phyloP scores from a whole-genome alignment of 2,329 filamentous ascomycete genomes.

The Fusarium lyarnte region DNA sequence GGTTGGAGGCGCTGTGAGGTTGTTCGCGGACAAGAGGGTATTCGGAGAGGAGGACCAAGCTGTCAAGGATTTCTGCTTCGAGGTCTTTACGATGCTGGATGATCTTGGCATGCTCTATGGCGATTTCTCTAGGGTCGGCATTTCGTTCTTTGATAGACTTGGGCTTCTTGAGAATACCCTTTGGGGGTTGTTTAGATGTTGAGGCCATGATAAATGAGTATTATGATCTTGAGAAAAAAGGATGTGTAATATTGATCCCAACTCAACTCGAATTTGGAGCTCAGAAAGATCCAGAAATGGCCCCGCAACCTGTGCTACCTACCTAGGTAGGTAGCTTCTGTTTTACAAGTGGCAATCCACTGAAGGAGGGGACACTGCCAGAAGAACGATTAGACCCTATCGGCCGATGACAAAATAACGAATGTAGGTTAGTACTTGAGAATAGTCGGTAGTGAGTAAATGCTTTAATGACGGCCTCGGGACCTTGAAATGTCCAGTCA shows the following conservation, averaged over 20 bases:
- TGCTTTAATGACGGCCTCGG: neutral
- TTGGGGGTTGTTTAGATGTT: conserved; percentile 51
- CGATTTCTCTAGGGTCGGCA: conserved; percentile 66
- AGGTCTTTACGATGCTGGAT: conserved; percentile 85
- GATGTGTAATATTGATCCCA: conserved; percentile 3
- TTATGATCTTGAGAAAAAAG: neutral
- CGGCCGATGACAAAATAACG: neutral
- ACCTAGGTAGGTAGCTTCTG: neutral
- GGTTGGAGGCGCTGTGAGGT: conserved; percentile 54
- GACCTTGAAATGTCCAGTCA: neutral
- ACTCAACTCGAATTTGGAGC: neutral
- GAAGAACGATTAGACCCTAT: neutral
- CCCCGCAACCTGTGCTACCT: conserved; percentile 16
- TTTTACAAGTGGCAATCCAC: conserved; percentile 15
- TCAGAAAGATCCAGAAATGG: neutral
- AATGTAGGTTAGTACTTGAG: neutral
- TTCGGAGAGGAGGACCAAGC: conserved; percentile 76
- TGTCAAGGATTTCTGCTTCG: conserved; percentile 76
- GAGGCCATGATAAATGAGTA: conserved; percentile 38
- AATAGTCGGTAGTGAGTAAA: neutral
- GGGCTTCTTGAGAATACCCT: conserved; percentile 70
- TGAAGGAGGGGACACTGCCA: neutral
- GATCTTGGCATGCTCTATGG: conserved; percentile 82
- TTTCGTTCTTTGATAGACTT: conserved; percentile 41
- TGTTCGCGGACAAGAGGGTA: conserved; percentile 55